phyloP scores from a whole-genome alignment of 2,329 filamentous ascomycete species.

The Cordyceps farinosa region DNA sequence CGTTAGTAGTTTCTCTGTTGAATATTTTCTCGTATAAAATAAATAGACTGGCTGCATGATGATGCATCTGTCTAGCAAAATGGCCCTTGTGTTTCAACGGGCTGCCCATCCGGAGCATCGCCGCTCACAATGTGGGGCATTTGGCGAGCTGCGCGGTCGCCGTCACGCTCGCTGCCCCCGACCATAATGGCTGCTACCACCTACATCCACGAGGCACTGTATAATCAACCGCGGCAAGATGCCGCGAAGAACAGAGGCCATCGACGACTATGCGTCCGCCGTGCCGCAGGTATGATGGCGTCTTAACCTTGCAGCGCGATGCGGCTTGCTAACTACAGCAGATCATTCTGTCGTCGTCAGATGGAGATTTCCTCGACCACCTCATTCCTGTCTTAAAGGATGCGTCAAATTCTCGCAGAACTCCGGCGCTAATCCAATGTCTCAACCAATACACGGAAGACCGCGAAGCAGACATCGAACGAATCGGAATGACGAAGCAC shows the following conservation, averaged over 20 bases:
- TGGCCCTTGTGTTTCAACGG: neutral
- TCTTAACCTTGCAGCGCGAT: constrained; percentile 18
- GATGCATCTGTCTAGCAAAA: neutral
- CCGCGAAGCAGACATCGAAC: constrained; percentile 87
- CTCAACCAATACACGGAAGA: constrained; percentile 72
- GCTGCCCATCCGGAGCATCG: neutral
- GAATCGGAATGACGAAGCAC: constrained; percentile 91
- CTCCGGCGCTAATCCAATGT: constrained; percentile 70
- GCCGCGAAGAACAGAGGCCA: constrained; percentile 43
- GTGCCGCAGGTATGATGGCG: constrained; percentile 41
- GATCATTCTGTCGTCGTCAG: constrained; percentile 90
- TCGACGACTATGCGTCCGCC: constrained; percentile 46
- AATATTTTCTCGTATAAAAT: too few species aligned
- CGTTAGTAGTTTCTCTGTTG: too few species aligned
- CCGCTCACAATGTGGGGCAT: constrained; percentile 7
- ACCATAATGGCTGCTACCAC: neutral
- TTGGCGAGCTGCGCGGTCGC: neutral
- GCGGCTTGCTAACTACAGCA: constrained; percentile 36
- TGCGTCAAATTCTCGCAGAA: constrained; percentile 72
- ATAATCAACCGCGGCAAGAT: constrained; percentile 28
- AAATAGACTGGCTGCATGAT: too few species aligned
- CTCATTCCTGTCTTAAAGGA: constrained; percentile 92
- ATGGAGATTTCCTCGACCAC: constrained; percentile 92
- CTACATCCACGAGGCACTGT: neutral
- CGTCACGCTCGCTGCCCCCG: neutral